Evolutionary conservation across 768 basidiomycete genomes (phyloP).

Genomic region (Tylopilus balloui): DNA sequence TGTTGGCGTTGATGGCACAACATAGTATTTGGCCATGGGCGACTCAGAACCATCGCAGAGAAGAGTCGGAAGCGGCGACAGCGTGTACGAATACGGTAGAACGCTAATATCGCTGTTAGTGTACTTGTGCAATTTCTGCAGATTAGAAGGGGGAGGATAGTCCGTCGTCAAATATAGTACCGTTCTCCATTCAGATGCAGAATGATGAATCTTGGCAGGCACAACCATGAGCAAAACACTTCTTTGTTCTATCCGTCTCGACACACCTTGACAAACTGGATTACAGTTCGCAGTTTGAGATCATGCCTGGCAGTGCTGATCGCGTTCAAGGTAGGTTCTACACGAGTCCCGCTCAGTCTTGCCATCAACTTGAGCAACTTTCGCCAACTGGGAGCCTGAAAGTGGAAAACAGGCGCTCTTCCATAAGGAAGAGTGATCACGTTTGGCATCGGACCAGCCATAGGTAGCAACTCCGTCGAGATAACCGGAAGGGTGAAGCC

Average conservation of each 20-base stretch:
- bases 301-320: slow-evolving; percentile 52
- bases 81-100: slow-evolving; percentile 69
- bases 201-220: slow-evolving; percentile 49
- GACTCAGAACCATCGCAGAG: slow-evolving; percentile 64
- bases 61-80: slow-evolving; percentile 54
- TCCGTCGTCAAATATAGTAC: slow-evolving; percentile 78
- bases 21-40: slow-evolving; percentile 62
- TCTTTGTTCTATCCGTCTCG: not conserved
- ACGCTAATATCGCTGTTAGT: slow-evolving; percentile 55
- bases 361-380: slow-evolving; percentile 74
- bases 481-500: slow-evolving; percentile 62
- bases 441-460: slow-evolving; percentile 59
- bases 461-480: slow-evolving; percentile 40
- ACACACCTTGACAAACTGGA: slow-evolving; percentile 75
- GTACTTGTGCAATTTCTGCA: slow-evolving; percentile 44
- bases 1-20: slow-evolving; percentile 55
- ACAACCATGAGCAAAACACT: not conserved
- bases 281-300: slow-evolving; percentile 62
- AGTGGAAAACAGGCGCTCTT: slow-evolving; percentile 60
- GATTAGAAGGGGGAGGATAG: slow-evolving; percentile 49
- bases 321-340: slow-evolving; percentile 70
- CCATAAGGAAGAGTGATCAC: slow-evolving; percentile 72
- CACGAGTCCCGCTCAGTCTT: slow-evolving; percentile 58
- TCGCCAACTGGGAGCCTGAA: slow-evolving; percentile 73
- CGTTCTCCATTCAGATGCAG: slow-evolving; percentile 63